Conservation (phyloP, 805 yeast genomes). For the Cyberlindnera maritima region DNA sequence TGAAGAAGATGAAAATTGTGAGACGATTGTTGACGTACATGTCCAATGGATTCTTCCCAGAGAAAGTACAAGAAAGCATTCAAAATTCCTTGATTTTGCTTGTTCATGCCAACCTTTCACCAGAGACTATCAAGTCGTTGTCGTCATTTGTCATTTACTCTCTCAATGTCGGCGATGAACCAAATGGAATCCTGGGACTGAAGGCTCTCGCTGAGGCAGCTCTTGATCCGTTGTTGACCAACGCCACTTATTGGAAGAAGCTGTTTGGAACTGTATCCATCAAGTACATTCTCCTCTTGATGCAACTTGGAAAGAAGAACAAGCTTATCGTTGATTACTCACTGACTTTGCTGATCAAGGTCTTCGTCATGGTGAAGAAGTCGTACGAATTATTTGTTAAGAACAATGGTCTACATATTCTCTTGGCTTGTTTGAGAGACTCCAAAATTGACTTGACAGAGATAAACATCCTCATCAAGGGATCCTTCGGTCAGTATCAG, state of each 20-base stretch:
- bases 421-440: slow-evolving; percentile 44
- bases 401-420: slow-evolving; percentile 49
- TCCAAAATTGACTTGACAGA: slow-evolving; percentile 35
- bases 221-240: slow-evolving; percentile 36
- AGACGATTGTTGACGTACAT: slow-evolving; percentile 30
- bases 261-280: slow-evolving; percentile 55
- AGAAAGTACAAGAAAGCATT: slow-evolving; percentile 35
- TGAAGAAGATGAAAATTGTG: slow-evolving; percentile 50
- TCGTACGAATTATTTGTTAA: slow-evolving; percentile 48
- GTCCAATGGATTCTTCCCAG: slow-evolving; percentile 32
- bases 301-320: slow-evolving; percentile 36
- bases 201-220: slow-evolving; percentile 29
- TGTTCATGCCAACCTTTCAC: slow-evolving; percentile 46
- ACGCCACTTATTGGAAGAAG: slow-evolving; percentile 43
- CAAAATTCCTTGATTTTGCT: slow-evolving; percentile 39
- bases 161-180: slow-evolving; percentile 32
- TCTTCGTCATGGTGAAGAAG: slow-evolving; percentile 46
- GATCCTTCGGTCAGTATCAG: slow-evolving; percentile 44
- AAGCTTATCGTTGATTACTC: slow-evolving; percentile 29
- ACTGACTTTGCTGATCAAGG: slow-evolving; percentile 46
- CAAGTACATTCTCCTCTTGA: slow-evolving; percentile 62
- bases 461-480: slow-evolving; percentile 38
- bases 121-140: slow-evolving; percentile 52
- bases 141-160: slow-evolving; percentile 51
- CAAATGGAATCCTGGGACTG: slow-evolving; percentile 30